Evolutionary conservation across 345 rosid species (phyloP).

Genomic region (Pugionium dolabratum): DNA sequence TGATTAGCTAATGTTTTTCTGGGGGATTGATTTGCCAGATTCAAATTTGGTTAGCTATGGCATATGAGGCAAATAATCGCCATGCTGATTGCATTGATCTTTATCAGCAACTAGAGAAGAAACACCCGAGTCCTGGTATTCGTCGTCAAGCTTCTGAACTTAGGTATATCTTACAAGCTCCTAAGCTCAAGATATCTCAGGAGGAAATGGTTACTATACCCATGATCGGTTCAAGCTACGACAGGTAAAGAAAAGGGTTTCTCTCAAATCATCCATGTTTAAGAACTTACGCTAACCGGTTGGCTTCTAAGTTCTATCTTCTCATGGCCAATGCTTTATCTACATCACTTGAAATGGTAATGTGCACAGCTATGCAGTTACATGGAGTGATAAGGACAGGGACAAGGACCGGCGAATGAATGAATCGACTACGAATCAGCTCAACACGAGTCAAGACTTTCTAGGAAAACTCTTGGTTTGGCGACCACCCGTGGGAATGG

Average conservation of each 20-base stretch:
- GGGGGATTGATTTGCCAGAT: constrained; percentile 52
- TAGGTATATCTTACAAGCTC: constrained; percentile 88
- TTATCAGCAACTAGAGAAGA: constrained; percentile 79
- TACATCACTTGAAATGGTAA: background rate
- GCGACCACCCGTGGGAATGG: constrained; percentile 71
- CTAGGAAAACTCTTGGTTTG: constrained; percentile 64
- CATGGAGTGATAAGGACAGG: constrained; percentile 82
- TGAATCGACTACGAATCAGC: constrained; percentile 65
- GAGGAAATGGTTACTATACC: constrained; percentile 94
- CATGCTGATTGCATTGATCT: constrained; percentile 85
- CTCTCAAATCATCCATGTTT: too few species aligned
- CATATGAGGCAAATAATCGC: constrained; percentile 92
- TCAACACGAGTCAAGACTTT: constrained; percentile 44
- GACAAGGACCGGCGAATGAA: constrained; percentile 53
- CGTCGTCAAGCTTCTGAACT: constrained; percentile 95
- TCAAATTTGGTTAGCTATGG: constrained; percentile 99
- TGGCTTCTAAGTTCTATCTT: too few species aligned
- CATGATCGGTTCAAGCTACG: constrained; percentile 69
- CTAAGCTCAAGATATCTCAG: constrained; percentile 82
- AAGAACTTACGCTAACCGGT: background rate
- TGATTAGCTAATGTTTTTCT: constrained; percentile 31
- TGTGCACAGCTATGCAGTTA: constrained; percentile 73
- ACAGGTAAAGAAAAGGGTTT: constrained; percentile 49
- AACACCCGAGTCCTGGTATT: constrained; percentile 74
- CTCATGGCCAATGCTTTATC: too few species aligned